Conservation (phyloP, 257 asterid species). For the Echites panduratus region DNA sequence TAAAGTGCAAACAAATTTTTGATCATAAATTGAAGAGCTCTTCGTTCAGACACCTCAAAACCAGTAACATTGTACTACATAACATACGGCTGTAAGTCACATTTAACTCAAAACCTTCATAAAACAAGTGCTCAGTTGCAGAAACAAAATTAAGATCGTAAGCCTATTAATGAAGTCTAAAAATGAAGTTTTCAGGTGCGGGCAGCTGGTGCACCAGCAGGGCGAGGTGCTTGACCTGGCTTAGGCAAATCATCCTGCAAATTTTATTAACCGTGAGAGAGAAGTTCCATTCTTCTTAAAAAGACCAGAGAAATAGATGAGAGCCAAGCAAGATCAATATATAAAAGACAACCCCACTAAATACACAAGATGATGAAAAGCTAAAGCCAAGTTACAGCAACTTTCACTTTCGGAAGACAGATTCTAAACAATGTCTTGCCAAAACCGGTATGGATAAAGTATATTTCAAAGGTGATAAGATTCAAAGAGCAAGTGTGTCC, state of each 20-base stretch:
- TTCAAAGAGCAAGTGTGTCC: no score
- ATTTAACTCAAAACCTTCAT: neutral
- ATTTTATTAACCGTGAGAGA: neutral
- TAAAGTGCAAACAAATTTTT: neutral
- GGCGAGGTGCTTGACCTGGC: slow-evolving; percentile 74
- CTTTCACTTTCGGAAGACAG: no score
- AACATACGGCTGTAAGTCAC: slow-evolving; percentile 3
- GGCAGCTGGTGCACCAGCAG: slow-evolving; percentile 60
- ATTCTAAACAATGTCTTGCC: no score
- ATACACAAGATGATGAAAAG: no score
- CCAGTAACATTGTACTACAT: neutral
- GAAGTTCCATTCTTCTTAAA: neutral
- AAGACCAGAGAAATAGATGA: neutral
- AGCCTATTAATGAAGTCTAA: neutral
- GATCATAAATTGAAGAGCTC: no score
- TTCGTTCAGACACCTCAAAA: neutral
- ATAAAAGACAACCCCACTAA: neutral
- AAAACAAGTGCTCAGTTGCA: neutral
- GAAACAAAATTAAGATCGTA: neutral
- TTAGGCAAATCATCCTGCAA: slow-evolving; percentile 71
- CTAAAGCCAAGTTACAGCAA: no score
- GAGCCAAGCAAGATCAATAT: neutral
- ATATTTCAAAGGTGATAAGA: no score
- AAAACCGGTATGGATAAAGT: no score
- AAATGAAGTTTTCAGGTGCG: slow-evolving; percentile 35